Conservation (phyloP, 352 stramenopile genomes). For the Pythium oligandrum region DNA sequence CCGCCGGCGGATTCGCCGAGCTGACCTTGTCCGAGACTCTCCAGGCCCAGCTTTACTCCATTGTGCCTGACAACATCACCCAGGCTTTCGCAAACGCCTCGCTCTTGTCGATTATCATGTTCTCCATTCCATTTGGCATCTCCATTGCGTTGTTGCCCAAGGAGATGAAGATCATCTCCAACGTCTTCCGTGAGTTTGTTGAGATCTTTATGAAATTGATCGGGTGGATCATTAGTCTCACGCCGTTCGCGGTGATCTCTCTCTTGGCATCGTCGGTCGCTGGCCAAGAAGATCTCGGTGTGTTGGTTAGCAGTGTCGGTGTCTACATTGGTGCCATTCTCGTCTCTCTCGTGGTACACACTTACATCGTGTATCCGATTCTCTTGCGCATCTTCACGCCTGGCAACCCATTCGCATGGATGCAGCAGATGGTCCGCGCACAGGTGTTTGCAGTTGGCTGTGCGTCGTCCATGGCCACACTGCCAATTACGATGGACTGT, state of each 20-base stretch:
- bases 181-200: slow-evolving; percentile 26
- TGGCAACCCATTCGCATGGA: slow-evolving; percentile 26
- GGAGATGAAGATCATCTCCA: slow-evolving; percentile 12
- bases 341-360: slow-evolving; percentile 14
- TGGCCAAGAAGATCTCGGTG: slow-evolving; percentile 18
- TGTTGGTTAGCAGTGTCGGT: slow-evolving; percentile 29
- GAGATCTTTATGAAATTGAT: slow-evolving; percentile 32
- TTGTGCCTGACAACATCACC: slow-evolving; percentile 23
- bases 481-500: slow-evolving; percentile 33
- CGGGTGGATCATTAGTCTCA: slow-evolving; percentile 33
- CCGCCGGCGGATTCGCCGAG: slow-evolving; percentile 5
- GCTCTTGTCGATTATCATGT: slow-evolving; percentile 29
- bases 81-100: slow-evolving; percentile 23
- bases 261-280: slow-evolving; percentile 28
- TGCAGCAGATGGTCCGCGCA: slow-evolving; percentile 26
- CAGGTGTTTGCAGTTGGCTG: slow-evolving; percentile 35
- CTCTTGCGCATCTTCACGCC: slow-evolving; percentile 22
- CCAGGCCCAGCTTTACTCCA: slow-evolving; percentile 15
- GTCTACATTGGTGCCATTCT: slow-evolving; percentile 29
- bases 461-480: slow-evolving; percentile 37
- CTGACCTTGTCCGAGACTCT: slow-evolving; percentile 13
- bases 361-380: slow-evolving; percentile 32
- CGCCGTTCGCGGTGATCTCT: slow-evolving; percentile 32
- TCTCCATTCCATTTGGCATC: slow-evolving; percentile 27
- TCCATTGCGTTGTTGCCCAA: slow-evolving; percentile 13